Evolutionary conservation across 1,284 basidiomycete species (phyloP).

Genomic region (Blastosporella zonata): DNA sequence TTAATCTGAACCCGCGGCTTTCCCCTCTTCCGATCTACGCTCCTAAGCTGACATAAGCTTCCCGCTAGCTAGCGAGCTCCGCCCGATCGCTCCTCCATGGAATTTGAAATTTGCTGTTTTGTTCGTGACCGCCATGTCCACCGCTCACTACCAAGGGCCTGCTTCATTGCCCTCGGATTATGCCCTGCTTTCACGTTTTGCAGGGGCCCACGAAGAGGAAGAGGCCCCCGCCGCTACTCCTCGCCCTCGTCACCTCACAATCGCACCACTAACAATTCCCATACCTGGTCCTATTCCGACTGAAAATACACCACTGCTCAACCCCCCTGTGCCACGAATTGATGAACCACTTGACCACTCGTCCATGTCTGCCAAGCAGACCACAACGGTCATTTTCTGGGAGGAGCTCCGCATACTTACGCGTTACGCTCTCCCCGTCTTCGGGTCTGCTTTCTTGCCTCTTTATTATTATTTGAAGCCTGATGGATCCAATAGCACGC

Average conservation of each 20-base stretch:
- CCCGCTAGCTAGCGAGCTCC: not conserved
- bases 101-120: not conserved
- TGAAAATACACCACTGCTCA: constrained; percentile 53
- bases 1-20: not conserved
- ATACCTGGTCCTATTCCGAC: constrained; percentile 25
- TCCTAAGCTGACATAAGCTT: constrained; percentile 9
- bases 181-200: constrained; percentile 52
- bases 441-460: constrained; percentile 41
- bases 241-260: constrained; percentile 26
- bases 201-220: constrained; percentile 27
- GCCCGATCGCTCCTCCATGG: not conserved
- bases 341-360: constrained; percentile 36
- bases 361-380: constrained; percentile 23
- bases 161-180: constrained; percentile 64
- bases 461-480: not conserved
- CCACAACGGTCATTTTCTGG: constrained; percentile 22
- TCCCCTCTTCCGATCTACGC: not conserved
- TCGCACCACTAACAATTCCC: constrained; percentile 23
- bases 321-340: constrained; percentile 46
- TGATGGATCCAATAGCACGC: constrained; percentile 48
- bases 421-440: constrained; percentile 67
- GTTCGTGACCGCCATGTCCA: constrained; percentile 14
- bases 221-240: constrained; percentile 15
- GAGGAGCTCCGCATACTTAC: constrained; percentile 61
- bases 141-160: constrained; percentile 50